Evolutionary conservation across 306 rosid species (phyloP).

Genomic region (Crataegus laevigata): DNA sequence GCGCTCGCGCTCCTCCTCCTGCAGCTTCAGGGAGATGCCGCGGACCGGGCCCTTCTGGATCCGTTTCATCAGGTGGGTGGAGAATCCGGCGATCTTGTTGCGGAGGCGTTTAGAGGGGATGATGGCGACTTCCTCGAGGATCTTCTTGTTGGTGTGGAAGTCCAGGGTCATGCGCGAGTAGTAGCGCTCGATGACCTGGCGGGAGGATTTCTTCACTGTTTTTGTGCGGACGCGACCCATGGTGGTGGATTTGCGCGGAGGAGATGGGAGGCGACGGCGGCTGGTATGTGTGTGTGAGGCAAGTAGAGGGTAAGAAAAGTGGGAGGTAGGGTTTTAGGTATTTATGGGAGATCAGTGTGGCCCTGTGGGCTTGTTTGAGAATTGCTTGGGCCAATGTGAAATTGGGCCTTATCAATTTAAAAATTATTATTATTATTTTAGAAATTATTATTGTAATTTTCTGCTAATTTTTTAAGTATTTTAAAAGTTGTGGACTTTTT

Average conservation of each 20-base stretch:
- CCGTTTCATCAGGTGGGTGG: conserved; percentile 64
- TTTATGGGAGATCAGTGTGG: neutral
- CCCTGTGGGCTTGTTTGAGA: neutral
- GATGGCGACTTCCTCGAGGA: conserved; percentile 46
- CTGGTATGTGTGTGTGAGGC: neutral
- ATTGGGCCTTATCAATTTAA: too few species aligned
- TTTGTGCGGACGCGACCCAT: conserved; percentile 71
- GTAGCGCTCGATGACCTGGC: conserved; percentile 52
- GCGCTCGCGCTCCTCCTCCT: conserved; percentile 68
- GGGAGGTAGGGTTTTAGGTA: conserved; percentile 5
- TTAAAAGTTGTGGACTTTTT: too few species aligned
- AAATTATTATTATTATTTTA: too few species aligned
- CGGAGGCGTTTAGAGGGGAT: conserved; percentile 58
- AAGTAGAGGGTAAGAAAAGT: neutral
- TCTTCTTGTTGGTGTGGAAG: conserved; percentile 60
- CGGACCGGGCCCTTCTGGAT: conserved; percentile 64
- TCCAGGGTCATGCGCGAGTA: conserved; percentile 56
- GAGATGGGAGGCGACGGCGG: too few species aligned
- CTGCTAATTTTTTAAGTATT: too few species aligned
- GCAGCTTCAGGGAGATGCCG: conserved; percentile 62
- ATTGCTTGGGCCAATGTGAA: neutral
- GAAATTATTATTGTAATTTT: too few species aligned
- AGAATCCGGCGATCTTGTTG: conserved; percentile 61
- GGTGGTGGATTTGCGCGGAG: neutral
- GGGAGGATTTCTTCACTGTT: conserved; percentile 64